phyloP scores from a whole-genome alignment of 129 eudicot genomes.

The Saposhnikovia divaricata region DNA sequence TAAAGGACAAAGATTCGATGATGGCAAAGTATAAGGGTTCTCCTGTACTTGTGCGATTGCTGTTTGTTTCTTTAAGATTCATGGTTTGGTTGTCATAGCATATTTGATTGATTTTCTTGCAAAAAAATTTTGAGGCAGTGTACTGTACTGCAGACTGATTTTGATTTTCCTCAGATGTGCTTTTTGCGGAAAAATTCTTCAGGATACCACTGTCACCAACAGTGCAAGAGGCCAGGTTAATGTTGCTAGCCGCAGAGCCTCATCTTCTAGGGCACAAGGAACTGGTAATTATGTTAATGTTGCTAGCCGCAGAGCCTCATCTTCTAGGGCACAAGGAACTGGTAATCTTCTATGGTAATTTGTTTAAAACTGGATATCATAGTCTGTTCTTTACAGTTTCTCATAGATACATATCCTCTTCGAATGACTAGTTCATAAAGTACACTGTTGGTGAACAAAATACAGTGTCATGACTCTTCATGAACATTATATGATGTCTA shows the following conservation, averaged over 20 bases:
- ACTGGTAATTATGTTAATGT: too few relatives aligned
- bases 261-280: background rate
- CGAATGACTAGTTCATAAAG: too few relatives aligned
- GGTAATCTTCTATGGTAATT: background rate
- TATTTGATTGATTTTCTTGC: too few relatives aligned
- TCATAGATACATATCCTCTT: too few relatives aligned
- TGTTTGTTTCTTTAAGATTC: background rate
- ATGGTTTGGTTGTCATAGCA: background rate
- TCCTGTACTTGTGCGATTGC: background rate
- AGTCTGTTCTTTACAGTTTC: too few relatives aligned
- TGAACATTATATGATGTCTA: too few relatives aligned
- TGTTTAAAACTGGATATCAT: too few relatives aligned
- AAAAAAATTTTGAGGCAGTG: background rate
- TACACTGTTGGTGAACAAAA: too few relatives aligned
- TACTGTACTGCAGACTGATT: background rate
- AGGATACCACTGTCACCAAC: background rate
- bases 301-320: background rate
- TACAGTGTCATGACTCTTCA: too few relatives aligned
- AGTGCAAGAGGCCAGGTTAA: background rate
- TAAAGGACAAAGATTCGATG: background rate
- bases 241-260: too few relatives aligned
- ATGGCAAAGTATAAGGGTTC: background rate
- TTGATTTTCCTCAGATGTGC: background rate
- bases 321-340: background rate
- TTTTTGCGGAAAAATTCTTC: constrained; percentile 3